phyloP scores from a whole-genome alignment of 495 filamentous ascomycete genomes.

The Sphaerosporella brunnea region DNA sequence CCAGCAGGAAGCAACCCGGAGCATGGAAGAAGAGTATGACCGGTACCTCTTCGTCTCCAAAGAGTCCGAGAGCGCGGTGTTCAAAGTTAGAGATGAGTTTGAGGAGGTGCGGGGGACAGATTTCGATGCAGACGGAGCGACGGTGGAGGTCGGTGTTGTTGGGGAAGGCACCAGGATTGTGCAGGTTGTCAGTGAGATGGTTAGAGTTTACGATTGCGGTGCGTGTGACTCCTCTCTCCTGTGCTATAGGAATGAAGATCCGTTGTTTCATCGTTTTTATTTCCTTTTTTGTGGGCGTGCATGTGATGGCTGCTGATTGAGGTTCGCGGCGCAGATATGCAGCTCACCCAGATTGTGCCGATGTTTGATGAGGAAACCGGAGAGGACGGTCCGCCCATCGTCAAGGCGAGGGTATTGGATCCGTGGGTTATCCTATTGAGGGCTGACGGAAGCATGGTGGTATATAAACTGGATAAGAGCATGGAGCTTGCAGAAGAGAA shows the following conservation, averaged over 20 bases:
- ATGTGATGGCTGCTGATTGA: no score
- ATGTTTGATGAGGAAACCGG: slow-evolving; percentile 76
- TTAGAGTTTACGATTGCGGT: slow-evolving; percentile 78
- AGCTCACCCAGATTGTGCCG: slow-evolving; percentile 72
- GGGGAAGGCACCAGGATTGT: slow-evolving; percentile 58
- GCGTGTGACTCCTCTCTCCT: slow-evolving; percentile 27
- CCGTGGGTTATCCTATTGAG: slow-evolving; percentile 72
- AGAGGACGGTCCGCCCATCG: slow-evolving; percentile 50
- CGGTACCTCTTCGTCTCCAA: slow-evolving; percentile 54
- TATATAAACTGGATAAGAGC: slow-evolving; percentile 57
- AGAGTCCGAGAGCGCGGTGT: slow-evolving; percentile 30
- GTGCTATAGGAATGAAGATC: slow-evolving; percentile 4
- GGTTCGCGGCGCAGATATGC: slow-evolving; percentile 57
- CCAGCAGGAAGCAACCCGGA: slow-evolving; percentile 22
- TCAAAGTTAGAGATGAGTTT: slow-evolving; percentile 34
- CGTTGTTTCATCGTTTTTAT: slow-evolving; percentile 4
- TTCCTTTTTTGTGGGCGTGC: no score
- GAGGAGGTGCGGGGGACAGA: slow-evolving; percentile 54
- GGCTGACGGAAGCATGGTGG: slow-evolving; percentile 58
- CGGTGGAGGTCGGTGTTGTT: slow-evolving; percentile 63
- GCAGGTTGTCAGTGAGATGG: slow-evolving; percentile 65
- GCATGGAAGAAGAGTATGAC: slow-evolving; percentile 39
- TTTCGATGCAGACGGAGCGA: slow-evolving; percentile 72
- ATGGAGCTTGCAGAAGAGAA: slow-evolving; percentile 64
- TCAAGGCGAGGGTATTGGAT: slow-evolving; percentile 70